Conservation (phyloP, 2,329 filamentous ascomycete species). For the Stemphylium vesicarium region DNA sequence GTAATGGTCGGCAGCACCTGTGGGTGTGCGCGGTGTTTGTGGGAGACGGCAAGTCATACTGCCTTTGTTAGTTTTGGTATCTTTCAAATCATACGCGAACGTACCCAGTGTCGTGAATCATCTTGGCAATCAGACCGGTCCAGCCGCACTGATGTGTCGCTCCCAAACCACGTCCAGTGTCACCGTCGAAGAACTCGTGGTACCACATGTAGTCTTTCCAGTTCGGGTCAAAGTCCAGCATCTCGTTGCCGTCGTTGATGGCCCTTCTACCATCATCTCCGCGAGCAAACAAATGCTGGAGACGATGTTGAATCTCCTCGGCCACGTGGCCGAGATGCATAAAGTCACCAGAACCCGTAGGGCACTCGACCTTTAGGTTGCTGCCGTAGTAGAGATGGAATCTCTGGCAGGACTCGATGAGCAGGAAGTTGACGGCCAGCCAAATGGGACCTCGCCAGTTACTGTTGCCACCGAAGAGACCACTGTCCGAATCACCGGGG, state of each 20-base stretch:
- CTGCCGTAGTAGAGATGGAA: slow-evolving; percentile 97
- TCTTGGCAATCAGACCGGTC: slow-evolving; percentile 93
- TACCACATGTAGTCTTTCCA: slow-evolving; percentile 97
- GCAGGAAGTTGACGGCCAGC: slow-evolving; percentile 93
- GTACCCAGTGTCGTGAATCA: slow-evolving; percentile 98
- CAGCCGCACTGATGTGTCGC: slow-evolving; percentile 95
- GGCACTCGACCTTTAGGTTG: slow-evolving; percentile 87
- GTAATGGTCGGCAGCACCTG: slow-evolving; percentile 85
- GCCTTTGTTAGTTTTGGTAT: slow-evolving; percentile 51
- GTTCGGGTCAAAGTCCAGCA: slow-evolving; percentile 87
- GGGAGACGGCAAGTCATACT: slow-evolving; percentile 56
- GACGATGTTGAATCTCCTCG: slow-evolving; percentile 91
- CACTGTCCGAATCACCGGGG: slow-evolving; percentile 94
- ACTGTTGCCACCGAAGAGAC: slow-evolving; percentile 94
- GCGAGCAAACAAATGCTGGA: slow-evolving; percentile 88
- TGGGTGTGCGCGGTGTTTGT: slow-evolving; percentile 88
- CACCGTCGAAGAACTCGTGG: slow-evolving; percentile 96
- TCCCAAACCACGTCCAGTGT: slow-evolving; percentile 85
- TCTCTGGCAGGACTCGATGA: slow-evolving; percentile 91
- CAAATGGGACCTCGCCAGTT: slow-evolving; percentile 97
- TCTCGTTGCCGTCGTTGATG: slow-evolving; percentile 83
- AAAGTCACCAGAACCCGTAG: slow-evolving; percentile 87
- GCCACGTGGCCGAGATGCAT: slow-evolving; percentile 97
- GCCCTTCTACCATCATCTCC: slow-evolving; percentile 85
- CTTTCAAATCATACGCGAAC: slow-evolving; percentile 43